These are phyloP conservation scores for Silene vulgaris DNA, from an alignment of 179 eudicot species.

Conservation along the genomic window DNA sequence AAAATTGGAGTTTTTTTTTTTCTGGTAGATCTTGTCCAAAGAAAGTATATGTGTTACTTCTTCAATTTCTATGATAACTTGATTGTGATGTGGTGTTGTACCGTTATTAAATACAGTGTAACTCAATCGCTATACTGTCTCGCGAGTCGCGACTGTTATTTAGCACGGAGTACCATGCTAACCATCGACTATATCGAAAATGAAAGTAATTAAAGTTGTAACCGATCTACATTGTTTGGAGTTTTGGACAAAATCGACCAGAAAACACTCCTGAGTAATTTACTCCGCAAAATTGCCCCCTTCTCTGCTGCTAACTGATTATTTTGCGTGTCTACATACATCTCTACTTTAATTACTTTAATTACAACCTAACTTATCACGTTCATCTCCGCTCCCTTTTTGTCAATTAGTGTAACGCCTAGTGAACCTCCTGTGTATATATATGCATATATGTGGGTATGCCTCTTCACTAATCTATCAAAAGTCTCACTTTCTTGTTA, in stretches of 20 bases:
- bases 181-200: not conserved
- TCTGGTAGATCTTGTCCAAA: too few species aligned
- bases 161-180: not conserved
- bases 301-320: constrained; percentile 5
- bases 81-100: not conserved
- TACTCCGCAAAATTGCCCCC: not conserved
- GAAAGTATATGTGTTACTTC: too few species aligned
- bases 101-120: not conserved
- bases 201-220: constrained; percentile 6
- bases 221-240: constrained; percentile 3
- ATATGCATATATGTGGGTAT: constrained; percentile 6
- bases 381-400: not conserved
- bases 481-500: not conserved
- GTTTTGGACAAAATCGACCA: not conserved
- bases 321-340: constrained; percentile 9
- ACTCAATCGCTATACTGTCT: not conserved
- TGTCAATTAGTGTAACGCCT: constrained; percentile 16
- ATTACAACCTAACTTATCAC: not conserved
- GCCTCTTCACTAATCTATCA: not conserved
- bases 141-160: not conserved
- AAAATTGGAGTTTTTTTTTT: not conserved
- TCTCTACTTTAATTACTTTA: not conserved
- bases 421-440: not conserved
- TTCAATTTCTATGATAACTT: not conserved
- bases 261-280: not conserved